Percentiles rank a stretch among this genome's conserved stretches.
Conservation (phyloP, 2,329 filamentous ascomycete genomes). For the Apiospora rasikravindrae region DNA sequence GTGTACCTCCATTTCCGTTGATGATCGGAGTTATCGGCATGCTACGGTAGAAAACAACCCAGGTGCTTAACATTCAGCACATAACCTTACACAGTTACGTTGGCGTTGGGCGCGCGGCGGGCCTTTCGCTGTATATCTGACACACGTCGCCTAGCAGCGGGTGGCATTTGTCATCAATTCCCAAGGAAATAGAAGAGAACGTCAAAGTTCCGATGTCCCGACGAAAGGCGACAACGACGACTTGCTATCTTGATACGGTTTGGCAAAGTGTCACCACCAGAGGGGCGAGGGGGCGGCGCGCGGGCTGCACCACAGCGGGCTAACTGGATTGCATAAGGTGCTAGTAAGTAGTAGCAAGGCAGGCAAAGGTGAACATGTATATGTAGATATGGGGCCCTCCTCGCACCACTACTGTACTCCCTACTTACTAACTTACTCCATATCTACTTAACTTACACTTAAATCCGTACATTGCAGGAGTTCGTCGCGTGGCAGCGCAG, state of each 20-base stretch:
- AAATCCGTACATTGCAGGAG: constrained; percentile 6
- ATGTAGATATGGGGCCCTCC: background rate
- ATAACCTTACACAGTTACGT: too few species aligned
- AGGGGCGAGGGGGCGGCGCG: background rate
- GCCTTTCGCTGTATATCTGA: background rate
- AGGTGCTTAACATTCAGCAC: background rate
- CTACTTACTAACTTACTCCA: background rate
- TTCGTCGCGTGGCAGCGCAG: constrained; percentile 10
- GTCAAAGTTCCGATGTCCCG: background rate
- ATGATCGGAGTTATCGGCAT: constrained; percentile 8
- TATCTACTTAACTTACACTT: background rate
- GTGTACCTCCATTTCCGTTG: background rate
- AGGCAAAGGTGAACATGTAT: background rate
- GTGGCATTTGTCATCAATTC: background rate
- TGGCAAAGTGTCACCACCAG: background rate
- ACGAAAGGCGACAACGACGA: background rate
- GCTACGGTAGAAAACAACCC: background rate
- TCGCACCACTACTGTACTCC: background rate
- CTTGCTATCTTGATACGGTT: background rate
- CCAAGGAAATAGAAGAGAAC: too few species aligned
- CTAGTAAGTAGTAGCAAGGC: background rate
- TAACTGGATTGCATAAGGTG: background rate
- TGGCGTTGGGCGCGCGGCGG: background rate
- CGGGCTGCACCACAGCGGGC: background rate
- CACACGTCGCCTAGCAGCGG: background rate